A percentile compares a stretch with the other conserved stretches of the same genome.
phyloP scores from a whole-genome alignment of 306 rosid species.

The Vachellia collinsii region DNA sequence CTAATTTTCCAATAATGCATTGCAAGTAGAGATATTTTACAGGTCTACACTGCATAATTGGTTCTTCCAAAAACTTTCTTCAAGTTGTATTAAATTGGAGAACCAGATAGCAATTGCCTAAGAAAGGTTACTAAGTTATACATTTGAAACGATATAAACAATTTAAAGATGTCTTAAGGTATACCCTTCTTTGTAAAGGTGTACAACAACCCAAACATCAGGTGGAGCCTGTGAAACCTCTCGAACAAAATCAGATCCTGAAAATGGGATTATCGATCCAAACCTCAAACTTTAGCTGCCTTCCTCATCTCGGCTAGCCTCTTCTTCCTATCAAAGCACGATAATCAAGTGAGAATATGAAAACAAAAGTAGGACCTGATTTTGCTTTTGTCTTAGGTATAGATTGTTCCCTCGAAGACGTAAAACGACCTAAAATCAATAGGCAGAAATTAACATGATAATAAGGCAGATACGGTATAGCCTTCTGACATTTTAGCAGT shows the following conservation, averaged over 20 bases:
- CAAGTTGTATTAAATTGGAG: neutral
- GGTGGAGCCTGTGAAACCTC: slow-evolving; percentile 98
- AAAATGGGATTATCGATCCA: slow-evolving; percentile 82
- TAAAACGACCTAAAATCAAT: neutral
- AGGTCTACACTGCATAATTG: neutral
- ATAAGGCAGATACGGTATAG: neutral
- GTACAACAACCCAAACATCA: slow-evolving; percentile 97
- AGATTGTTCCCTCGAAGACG: slow-evolving; percentile 10
- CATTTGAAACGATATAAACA: neutral
- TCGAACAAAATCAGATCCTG: slow-evolving; percentile 94
- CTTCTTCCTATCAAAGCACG: slow-evolving; percentile 72
- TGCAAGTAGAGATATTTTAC: neutral
- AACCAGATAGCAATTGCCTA: neutral
- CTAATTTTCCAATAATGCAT: neutral
- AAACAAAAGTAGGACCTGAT: neutral
- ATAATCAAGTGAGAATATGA: slow-evolving; percentile 9
- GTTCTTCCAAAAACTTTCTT: neutral
- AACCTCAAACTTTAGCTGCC: slow-evolving; percentile 74
- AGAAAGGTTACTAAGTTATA: neutral
- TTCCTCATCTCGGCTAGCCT: slow-evolving; percentile 88
- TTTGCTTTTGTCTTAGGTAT: slow-evolving; percentile 13
- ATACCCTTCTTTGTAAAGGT: slow-evolving; percentile 95
- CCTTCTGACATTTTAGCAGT: neutral
- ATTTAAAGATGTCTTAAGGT: slow-evolving; percentile 8
- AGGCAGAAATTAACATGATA: neutral